Evolutionary conservation across 2,329 filamentous ascomycete genomes (phyloP), one percentile per base, ranked within the genome.

Genomic region (Cercospora sp.): DNA sequence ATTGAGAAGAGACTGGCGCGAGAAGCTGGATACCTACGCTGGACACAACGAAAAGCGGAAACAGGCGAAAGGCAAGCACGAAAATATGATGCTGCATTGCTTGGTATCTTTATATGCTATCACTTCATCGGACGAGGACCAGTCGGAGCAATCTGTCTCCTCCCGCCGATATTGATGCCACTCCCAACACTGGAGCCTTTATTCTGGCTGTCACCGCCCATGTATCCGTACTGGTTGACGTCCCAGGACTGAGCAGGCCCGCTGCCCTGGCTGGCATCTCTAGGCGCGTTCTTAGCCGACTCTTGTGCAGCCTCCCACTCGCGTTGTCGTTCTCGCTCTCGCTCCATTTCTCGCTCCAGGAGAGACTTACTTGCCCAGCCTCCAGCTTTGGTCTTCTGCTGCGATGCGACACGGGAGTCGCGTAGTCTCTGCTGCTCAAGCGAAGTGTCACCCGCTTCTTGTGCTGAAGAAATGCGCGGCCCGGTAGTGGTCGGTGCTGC

Each of bases 301-400:
- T 87, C 83, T 79, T 94, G 92, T 1, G 87, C 83, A 70, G 91
- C 87, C 78, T 95, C 91, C 92, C 92, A 94, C 77, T 94, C 91
- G 65, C 84, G 85, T 80, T 94, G 91, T 13, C 91, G 84, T 80
- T 92, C 87, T 8, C 91, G 84, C 79, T 94, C 91, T 77, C 90
- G 83, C 78, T 94, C 91, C 90, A 93, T 93, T 79, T 94, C 91
- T 30, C 90, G 87, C 80, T 93, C 91, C 1, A 93, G 85, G 9
- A 93, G 83, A 0, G 89, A 91, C 81, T 90, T 91, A 71, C 85
- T 85, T 1, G 88, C 88, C 86, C 85, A 88, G 0, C 87, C 87
- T 30, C 82, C 85, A 1, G 87, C 86, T 77, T 88, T 88, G 20
- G 88, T 90, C 76, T 86, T 84, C 60, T 81, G 79, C 75, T 90